Conservation (phyloP, 1,284 basidiomycete genomes). For the Ganoderma meredithae region DNA sequence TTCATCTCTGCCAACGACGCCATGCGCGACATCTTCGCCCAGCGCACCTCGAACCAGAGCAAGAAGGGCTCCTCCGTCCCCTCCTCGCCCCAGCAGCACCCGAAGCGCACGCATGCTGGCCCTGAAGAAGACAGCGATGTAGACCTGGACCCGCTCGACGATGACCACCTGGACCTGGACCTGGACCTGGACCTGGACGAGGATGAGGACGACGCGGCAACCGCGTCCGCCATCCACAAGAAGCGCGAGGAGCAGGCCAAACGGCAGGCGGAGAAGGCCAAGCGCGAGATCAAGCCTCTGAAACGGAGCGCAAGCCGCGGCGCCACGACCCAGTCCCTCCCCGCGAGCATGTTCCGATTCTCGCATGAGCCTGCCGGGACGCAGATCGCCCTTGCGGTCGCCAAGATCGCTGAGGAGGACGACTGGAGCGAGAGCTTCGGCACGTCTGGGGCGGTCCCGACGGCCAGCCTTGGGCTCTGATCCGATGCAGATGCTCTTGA, state of each 20-base stretch:
- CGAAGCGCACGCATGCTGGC: slow-evolving; percentile 31
- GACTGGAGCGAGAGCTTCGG: slow-evolving; percentile 36
- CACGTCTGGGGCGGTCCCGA: slow-evolving; percentile 8
- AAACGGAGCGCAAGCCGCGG: slow-evolving; percentile 31
- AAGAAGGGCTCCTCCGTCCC: slow-evolving; percentile 27
- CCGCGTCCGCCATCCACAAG: slow-evolving; percentile 15
- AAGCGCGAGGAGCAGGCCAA: slow-evolving; percentile 22
- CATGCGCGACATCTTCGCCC: slow-evolving; percentile 32
- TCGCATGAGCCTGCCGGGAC: slow-evolving; percentile 23
- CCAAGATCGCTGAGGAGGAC: slow-evolving; percentile 30
- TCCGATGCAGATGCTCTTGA: neutral
- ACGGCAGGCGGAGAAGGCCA: slow-evolving; percentile 28
- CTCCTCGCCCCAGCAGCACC: slow-evolving; percentile 28
- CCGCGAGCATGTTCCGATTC: slow-evolving; percentile 33
- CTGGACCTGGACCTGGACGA: slow-evolving; percentile 19
- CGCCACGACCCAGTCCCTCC: slow-evolving; percentile 31
- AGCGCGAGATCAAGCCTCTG: slow-evolving; percentile 30
- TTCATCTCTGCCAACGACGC: slow-evolving; percentile 37
- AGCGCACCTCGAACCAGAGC: slow-evolving; percentile 22
- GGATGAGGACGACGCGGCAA: slow-evolving; percentile 23
- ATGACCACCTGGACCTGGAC: slow-evolving; percentile 25
- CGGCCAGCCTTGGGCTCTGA: slow-evolving; percentile 26
- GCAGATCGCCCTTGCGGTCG: slow-evolving; percentile 10
- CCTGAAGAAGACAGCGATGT: slow-evolving; percentile 25
- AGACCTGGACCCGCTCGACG: slow-evolving; percentile 19